Base-by-base conservation (phyloP, 1,284 basidiomycete genomes). In the Rhodotorula sp. region DNA sequence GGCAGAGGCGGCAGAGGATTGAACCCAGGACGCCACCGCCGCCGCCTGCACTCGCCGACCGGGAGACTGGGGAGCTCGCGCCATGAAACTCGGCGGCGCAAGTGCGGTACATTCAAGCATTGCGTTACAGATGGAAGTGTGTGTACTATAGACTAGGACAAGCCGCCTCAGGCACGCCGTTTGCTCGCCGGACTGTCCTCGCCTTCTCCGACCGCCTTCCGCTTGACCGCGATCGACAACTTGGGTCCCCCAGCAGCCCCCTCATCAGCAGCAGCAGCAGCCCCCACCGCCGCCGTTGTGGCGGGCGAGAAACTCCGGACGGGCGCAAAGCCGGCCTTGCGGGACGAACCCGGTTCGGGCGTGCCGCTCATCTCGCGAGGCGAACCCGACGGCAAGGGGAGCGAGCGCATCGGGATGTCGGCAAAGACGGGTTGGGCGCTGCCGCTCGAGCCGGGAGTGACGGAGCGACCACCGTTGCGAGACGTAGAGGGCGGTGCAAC, bases 341-440 rank as follows among this genome's bases (percentile, higher is more conserved):
- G 38, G 1, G 48, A 38, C 2, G 47, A 28, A n/a, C n/a, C n/a
- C 3, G 66, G 64, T 34, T 71, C 70, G 38, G 70, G 70, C 48
- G 66, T 68, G 5, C 43, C 64, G 64, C 62, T 68, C 54, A 50
- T 21, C 10, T 23, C 68, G 45, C 49, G 55, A 8, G 31, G n/a
- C 45, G 64, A 23, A 19, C 48, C 47, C 15, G 68, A 31, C 10
- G 71, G 66, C 23, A 76, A 60, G 7, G 75, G 75, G 18, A 76
- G 63, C 3, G 68, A 26, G 15, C 75, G 72, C 72, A 76, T 70
- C 23, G 72, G 68, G 56, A 72, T 72, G 62, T 74, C 72, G 54
- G 58, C 45, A 62, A 74, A 59, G 23, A 72, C 70, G 48, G 66
- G 28, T 3, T 49, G 57, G 38, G 31, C 50, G 55, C 55, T 45